These are phyloP conservation scores for Fusarium hostae DNA, from an alignment of 2,329 filamentous ascomycete genomes.

Conservation along the genomic window DNA sequence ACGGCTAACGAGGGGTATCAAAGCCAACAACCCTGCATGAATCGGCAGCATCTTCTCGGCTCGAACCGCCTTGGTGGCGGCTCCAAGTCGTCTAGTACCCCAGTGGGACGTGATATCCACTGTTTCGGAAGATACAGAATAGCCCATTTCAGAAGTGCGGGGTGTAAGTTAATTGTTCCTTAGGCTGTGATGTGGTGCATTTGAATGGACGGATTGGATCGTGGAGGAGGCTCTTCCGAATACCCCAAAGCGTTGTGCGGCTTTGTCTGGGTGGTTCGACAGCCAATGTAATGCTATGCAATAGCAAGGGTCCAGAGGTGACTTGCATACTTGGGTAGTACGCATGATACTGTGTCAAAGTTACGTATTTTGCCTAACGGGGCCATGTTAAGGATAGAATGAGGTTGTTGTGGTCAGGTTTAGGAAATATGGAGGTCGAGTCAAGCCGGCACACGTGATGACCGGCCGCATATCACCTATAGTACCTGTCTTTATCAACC, in stretches of 20 bases:
- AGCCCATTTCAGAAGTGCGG: constrained; percentile 32
- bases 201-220: constrained; percentile 31
- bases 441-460: constrained; percentile 30
- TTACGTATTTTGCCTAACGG: not conserved
- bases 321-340: constrained; percentile 13
- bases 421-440: not conserved
- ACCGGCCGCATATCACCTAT: not conserved
- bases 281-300: constrained; percentile 10
- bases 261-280: constrained; percentile 29
- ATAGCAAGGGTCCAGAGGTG: constrained; percentile 13
- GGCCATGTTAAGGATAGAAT: constrained; percentile 5
- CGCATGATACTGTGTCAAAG: constrained; percentile 9
- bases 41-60: constrained; percentile 28
- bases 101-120: constrained; percentile 21
- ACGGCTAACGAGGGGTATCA: not conserved
- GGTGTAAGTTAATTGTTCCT: constrained; percentile 12
- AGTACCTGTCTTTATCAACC: not conserved
- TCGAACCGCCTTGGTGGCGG: constrained; percentile 36
- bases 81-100: constrained; percentile 29
- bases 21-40: constrained; percentile 8
- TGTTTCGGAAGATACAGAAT: constrained; percentile 17
- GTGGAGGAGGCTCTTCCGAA: constrained; percentile 41
- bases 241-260: constrained; percentile 36
- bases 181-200: constrained; percentile 3
- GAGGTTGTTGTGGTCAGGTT: constrained; percentile 4